phyloP scores from a whole-genome alignment of 495 filamentous ascomycete species.

The Penicillium canariense region DNA sequence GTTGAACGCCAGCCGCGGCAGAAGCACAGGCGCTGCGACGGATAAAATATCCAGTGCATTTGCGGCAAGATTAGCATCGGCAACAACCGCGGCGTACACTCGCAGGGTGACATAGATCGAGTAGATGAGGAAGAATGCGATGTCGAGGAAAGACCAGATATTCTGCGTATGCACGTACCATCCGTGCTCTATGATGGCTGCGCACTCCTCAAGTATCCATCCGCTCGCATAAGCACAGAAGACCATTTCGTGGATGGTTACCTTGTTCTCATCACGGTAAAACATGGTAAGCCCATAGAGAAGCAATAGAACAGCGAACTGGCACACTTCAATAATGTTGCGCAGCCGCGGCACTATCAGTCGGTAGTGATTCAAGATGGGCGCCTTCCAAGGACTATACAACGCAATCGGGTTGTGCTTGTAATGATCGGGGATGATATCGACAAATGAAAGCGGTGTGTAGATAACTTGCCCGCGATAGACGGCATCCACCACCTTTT shows the following conservation, averaged over 20 bases:
- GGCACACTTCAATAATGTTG: background rate
- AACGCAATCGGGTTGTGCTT: background rate
- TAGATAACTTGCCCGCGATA: background rate
- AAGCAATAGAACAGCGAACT: background rate
- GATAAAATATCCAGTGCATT: background rate
- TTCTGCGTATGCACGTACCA: background rate
- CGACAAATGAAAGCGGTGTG: background rate
- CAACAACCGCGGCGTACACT: background rate
- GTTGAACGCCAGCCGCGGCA: background rate
- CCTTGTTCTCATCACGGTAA: background rate
- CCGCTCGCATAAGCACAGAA: constrained; percentile 1
- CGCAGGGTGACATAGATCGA: background rate
- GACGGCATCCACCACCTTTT: background rate
- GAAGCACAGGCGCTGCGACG: background rate
- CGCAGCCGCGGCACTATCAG: background rate
- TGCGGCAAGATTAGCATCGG: background rate
- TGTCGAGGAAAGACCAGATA: background rate
- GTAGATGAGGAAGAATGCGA: background rate
- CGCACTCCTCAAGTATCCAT: background rate
- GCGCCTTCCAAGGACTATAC: background rate
- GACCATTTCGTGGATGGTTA: background rate
- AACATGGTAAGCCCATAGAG: background rate
- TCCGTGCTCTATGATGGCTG: background rate
- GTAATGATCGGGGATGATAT: constrained; percentile 1
- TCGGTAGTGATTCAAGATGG: background rate